Conservation (phyloP, 1,139 yeast species). For the Wickerhamiella infanticola region DNA sequence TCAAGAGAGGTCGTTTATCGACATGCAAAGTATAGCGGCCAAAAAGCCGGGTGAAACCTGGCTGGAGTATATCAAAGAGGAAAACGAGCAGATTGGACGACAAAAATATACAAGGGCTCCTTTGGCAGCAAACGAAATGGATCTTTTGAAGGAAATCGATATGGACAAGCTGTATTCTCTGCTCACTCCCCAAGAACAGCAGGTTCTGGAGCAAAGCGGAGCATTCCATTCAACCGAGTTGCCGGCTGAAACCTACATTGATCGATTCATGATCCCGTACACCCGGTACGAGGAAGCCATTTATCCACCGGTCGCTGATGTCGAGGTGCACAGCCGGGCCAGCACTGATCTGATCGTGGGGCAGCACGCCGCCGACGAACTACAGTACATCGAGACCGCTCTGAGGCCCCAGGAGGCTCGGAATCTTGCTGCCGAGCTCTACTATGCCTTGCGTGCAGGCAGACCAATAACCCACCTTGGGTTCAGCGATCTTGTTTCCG, state of each 20-base stretch:
- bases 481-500: conserved; percentile 13
- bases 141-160: background rate
- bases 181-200: background rate
- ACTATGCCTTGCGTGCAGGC: conserved; percentile 7
- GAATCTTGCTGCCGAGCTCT: conserved; percentile 9
- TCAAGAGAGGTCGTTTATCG: background rate
- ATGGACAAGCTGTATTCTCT: background rate
- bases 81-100: background rate
- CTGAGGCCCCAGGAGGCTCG: conserved; percentile 13
- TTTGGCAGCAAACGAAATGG: background rate
- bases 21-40: background rate
- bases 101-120: background rate
- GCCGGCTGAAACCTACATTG: background rate
- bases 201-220: background rate
- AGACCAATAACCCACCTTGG: conserved; percentile 13
- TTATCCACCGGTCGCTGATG: background rate
- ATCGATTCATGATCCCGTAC: background rate
- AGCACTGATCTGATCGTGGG: conserved; percentile 7
- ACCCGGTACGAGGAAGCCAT: background rate
- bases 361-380: conserved; percentile 10
- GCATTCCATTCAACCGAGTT: background rate
- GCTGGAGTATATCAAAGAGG: background rate
- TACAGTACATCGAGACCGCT: conserved; percentile 12
- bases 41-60: background rate
- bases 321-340: conserved; percentile 1